A percentile compares a stretch with the other conserved stretches of the same genome.
phyloP scores from a whole-genome alignment of 805 yeast species.

The Zygosaccharomyces bisporus region DNA sequence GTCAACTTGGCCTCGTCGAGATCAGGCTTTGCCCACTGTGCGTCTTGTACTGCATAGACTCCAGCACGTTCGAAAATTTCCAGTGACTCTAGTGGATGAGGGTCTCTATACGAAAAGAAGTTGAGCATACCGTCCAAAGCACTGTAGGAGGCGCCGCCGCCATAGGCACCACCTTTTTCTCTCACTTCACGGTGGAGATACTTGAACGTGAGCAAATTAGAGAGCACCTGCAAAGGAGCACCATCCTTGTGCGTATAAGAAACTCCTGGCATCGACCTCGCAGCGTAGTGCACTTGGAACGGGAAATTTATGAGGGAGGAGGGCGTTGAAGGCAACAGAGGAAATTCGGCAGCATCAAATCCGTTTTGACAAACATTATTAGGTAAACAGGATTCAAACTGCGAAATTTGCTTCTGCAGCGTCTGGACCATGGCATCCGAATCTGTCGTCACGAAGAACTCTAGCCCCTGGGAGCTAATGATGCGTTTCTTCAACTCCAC shows the following conservation, averaged over 20 bases:
- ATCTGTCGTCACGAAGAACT: conserved; percentile 59
- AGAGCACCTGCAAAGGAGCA: conserved; percentile 76
- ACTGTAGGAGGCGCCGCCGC: conserved; percentile 87
- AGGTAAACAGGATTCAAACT: conserved; percentile 33
- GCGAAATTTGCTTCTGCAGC: conserved; percentile 26
- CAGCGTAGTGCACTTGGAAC: conserved; percentile 82
- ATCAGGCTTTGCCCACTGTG: conserved; percentile 56
- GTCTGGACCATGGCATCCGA: conserved; percentile 33
- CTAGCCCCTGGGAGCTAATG: conserved; percentile 42
- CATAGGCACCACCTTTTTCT: conserved; percentile 97
- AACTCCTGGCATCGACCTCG: conserved; percentile 63
- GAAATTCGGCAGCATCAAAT: conserved; percentile 7
- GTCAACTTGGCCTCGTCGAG: conserved; percentile 87
- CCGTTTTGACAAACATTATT: conserved; percentile 6
- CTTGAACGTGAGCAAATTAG: conserved; percentile 77
- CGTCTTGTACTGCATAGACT: conserved; percentile 42
- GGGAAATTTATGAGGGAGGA: conserved; percentile 66
- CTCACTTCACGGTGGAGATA: conserved; percentile 84
- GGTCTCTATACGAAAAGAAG: conserved; percentile 91
- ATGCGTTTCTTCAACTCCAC: conserved; percentile 47
- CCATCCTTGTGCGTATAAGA: conserved; percentile 69
- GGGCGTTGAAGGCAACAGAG: conserved; percentile 4
- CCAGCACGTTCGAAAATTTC: conserved; percentile 54
- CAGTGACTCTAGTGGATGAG: conserved; percentile 71
- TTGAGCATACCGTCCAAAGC: conserved; percentile 76